These are phyloP conservation scores for Lasiosphaeriaceae sp. DNA, from an alignment of 495 filamentous ascomycete genomes.

Conservation along the genomic window DNA sequence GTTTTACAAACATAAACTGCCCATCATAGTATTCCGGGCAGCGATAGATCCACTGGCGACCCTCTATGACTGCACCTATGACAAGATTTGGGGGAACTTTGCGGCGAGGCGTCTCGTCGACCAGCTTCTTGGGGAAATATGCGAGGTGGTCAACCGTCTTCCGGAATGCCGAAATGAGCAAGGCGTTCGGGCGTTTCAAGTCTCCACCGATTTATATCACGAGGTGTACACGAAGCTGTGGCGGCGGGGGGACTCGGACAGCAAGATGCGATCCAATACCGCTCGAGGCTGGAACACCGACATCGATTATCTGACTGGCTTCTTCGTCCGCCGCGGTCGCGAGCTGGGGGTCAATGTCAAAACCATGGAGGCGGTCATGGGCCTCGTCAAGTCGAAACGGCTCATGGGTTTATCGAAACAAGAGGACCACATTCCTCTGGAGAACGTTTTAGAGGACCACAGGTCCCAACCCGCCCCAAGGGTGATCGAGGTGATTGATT, in stretches of 20 bases:
- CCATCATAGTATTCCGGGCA: slow-evolving; percentile 68
- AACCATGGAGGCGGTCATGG: slow-evolving; percentile 49
- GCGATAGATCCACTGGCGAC: slow-evolving; percentile 76
- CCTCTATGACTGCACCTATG: slow-evolving; percentile 67
- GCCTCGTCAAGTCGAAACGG: slow-evolving; percentile 33
- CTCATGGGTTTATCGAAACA: slow-evolving; percentile 13
- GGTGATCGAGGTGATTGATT: no score
- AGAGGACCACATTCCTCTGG: slow-evolving; percentile 20
- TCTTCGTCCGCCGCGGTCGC: slow-evolving; percentile 64
- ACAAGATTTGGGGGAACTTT: slow-evolving; percentile 61
- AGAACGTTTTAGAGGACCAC: neutral
- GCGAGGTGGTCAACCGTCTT: slow-evolving; percentile 33
- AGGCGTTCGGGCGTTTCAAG: slow-evolving; percentile 55
- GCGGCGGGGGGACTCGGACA: slow-evolving; percentile 51
- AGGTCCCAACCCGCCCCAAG: no score
- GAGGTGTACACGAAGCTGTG: slow-evolving; percentile 30
- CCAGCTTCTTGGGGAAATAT: slow-evolving; percentile 53
- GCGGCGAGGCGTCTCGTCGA: slow-evolving; percentile 61
- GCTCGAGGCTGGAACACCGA: slow-evolving; percentile 56
- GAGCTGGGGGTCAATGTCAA: slow-evolving; percentile 62
- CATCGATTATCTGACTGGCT: slow-evolving; percentile 79
- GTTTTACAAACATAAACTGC: slow-evolving; percentile 52
- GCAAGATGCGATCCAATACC: slow-evolving; percentile 62
- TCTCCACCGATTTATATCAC: slow-evolving; percentile 46
- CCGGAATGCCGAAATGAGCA: slow-evolving; percentile 62